Evolutionary conservation across 805 yeast species (phyloP), one percentile per base, ranked within the genome.

Genomic region (Myxozyma vanderwaltii): DNA sequence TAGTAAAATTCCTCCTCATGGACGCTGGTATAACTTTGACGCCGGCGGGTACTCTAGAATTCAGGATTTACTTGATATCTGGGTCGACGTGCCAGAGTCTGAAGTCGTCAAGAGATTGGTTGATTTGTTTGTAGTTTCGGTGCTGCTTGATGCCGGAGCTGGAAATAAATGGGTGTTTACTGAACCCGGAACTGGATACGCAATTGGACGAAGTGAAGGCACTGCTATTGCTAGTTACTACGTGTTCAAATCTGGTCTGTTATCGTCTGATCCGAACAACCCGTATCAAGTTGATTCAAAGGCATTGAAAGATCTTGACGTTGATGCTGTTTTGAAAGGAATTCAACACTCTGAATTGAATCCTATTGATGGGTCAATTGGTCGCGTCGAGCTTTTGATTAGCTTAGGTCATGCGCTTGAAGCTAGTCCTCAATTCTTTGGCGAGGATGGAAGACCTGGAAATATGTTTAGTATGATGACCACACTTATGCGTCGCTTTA

Each of bases 121-220:
- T 54, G 88, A 84, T 69, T 72, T 84, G 56, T 81, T 84, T 63
- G 78, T 83, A 2, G 79, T 84, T 35, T 81, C 86, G 58, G 89
- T 84, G 3, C 70, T 84, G 47, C 73, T 84, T 26, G 89, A 84
- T 70, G 88, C 88, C 3, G 89, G 89, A 23, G 88, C 88, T 0
- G 89, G 88, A 19, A 80, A 81, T 54, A 66, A 64, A 8, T 84
- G 89, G 89, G 70, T 67, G 43, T 84, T 75, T 65, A 66, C 60
- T 1, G 86, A 82, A 59, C 58, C 66, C 1, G 72, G 58, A 0
- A 67, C 75, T 1, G 72, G 71, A 4, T 67, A 63, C 7, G 68
- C 70, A 40, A 70, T 70, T 48, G 71, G 71, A 31, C 75, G 89
- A 68, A 80, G 85, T 13, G 89, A 84, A 72, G 89, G 89, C 2